Percentiles rank a stretch among this genome's conserved stretches.
phyloP scores from a whole-genome alignment of 2,329 filamentous ascomycete genomes.

The Volutella citrinella region DNA sequence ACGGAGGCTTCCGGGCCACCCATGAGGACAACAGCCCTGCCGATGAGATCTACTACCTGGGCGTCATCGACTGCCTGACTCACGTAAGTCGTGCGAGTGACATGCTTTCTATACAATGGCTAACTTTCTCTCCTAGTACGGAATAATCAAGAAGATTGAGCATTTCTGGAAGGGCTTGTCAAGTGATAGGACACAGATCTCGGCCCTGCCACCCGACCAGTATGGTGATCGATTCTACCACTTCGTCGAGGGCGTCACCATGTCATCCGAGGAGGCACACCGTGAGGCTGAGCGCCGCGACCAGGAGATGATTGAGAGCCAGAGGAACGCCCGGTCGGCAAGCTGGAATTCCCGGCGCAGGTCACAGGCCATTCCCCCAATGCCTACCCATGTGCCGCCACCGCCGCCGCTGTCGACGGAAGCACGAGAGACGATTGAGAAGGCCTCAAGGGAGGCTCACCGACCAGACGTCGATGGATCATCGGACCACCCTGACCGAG shows the following conservation, averaged over 20 bases:
- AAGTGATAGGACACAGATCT: slow-evolving; percentile 81
- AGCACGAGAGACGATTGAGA: slow-evolving; percentile 38
- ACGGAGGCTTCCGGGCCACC: slow-evolving; percentile 89
- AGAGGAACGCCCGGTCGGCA: slow-evolving; percentile 32
- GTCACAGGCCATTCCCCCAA: slow-evolving; percentile 37
- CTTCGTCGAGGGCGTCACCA: slow-evolving; percentile 88
- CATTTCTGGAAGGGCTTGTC: slow-evolving; percentile 96
- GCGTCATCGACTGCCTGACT: slow-evolving; percentile 96
- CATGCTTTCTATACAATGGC: no score
- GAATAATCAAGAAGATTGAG: slow-evolving; percentile 89
- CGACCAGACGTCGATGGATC: slow-evolving; percentile 31
- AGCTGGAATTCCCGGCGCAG: slow-evolving; percentile 36
- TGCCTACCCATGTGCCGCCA: slow-evolving; percentile 46
- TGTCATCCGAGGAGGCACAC: slow-evolving; percentile 80
- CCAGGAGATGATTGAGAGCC: slow-evolving; percentile 50
- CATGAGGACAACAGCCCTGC: slow-evolving; percentile 82
- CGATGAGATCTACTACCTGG: slow-evolving; percentile 95
- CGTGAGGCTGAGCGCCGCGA: slow-evolving; percentile 61
- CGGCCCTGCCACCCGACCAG: slow-evolving; percentile 81
- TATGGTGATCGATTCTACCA: slow-evolving; percentile 94
- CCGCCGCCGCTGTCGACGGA: slow-evolving; percentile 37
- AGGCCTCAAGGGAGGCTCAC: slow-evolving; percentile 36
- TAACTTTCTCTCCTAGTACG: no score
- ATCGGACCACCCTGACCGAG: slow-evolving; percentile 55
- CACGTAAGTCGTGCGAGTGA: slow-evolving; percentile 78